phyloP scores from a whole-genome alignment of 345 rosid species.

The Arabidopsis arenosa region DNA sequence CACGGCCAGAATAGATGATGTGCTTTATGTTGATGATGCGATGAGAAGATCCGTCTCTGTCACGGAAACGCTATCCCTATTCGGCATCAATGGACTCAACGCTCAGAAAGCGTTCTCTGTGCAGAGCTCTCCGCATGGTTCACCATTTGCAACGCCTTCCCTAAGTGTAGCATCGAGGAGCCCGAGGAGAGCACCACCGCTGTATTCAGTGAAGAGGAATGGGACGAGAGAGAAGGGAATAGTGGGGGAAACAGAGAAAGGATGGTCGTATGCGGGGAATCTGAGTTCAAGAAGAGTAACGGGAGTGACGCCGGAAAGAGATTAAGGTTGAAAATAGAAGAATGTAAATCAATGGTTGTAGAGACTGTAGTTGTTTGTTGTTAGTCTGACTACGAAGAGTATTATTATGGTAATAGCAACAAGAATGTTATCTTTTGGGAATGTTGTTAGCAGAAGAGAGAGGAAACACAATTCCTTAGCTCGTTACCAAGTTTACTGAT shows the following conservation, averaged over 20 bases:
- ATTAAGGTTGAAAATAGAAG: slow-evolving; percentile 49
- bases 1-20: slow-evolving; percentile 97
- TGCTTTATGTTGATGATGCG: slow-evolving; percentile 87
- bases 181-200: slow-evolving; percentile 58
- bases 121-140: slow-evolving; percentile 65
- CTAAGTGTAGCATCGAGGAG: slow-evolving; percentile 62
- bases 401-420: slow-evolving; percentile 24
- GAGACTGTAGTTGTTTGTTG: slow-evolving; percentile 31
- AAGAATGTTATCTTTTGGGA: slow-evolving; percentile 17
- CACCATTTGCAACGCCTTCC: slow-evolving; percentile 81
- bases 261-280: slow-evolving; percentile 81
- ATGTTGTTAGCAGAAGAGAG: slow-evolving; percentile 12
- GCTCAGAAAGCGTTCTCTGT: slow-evolving; percentile 82
- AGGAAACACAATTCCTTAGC: background rate
- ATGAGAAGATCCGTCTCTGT: slow-evolving; percentile 59
- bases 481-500: background rate
- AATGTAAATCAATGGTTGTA: slow-evolving; percentile 36
- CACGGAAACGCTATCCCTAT: slow-evolving; percentile 68
- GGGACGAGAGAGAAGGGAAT: slow-evolving; percentile 49
- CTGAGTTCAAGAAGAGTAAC: slow-evolving; percentile 68
- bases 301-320: slow-evolving; percentile 85
- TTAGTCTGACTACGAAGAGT: slow-evolving; percentile 22
- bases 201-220: slow-evolving; percentile 48
- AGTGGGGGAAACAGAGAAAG: slow-evolving; percentile 56
- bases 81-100: slow-evolving; percentile 62